Percentiles rank a stretch among this genome's conserved stretches.
phyloP scores from a whole-genome alignment of 2,329 filamentous ascomycete species.

The Paramyrothecium roridum region DNA sequence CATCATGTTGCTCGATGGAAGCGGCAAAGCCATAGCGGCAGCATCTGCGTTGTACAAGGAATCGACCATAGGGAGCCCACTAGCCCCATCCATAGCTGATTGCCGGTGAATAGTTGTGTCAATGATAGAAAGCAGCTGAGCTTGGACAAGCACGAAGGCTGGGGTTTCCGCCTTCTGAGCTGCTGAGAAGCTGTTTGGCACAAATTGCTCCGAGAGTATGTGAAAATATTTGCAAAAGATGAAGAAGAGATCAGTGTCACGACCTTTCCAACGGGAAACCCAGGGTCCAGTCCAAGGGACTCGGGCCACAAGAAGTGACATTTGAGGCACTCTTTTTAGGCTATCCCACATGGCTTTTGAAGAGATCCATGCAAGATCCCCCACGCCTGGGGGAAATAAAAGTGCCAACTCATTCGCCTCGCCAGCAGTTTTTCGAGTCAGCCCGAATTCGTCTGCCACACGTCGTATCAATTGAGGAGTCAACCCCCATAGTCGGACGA shows the following conservation, averaged over 20 bases:
- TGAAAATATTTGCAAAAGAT: slow-evolving; percentile 89
- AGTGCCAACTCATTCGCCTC: slow-evolving; percentile 64
- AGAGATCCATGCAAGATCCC: slow-evolving; percentile 54
- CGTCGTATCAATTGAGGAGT: slow-evolving; percentile 67
- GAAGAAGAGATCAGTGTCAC: slow-evolving; percentile 86
- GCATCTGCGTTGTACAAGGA: slow-evolving; percentile 58
- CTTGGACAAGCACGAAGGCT: slow-evolving; percentile 75
- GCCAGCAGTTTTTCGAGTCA: slow-evolving; percentile 51
- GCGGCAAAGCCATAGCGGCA: slow-evolving; percentile 53
- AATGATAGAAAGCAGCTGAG: slow-evolving; percentile 74
- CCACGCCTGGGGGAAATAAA: slow-evolving; percentile 66
- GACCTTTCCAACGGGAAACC: slow-evolving; percentile 81
- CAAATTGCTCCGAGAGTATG: slow-evolving; percentile 71
- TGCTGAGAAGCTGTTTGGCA: slow-evolving; percentile 52
- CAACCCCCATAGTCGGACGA: slow-evolving; percentile 78
- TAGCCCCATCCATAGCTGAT: slow-evolving; percentile 44
- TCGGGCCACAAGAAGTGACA: slow-evolving; percentile 65
- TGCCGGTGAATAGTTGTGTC: slow-evolving; percentile 84
- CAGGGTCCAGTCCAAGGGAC: slow-evolving; percentile 86
- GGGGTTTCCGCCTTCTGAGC: slow-evolving; percentile 63
- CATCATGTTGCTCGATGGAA: slow-evolving; percentile 66
- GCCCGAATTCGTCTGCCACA: slow-evolving; percentile 65
- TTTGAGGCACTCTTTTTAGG: slow-evolving; percentile 62
- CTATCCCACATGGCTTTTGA: slow-evolving; percentile 44
- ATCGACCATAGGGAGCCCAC: slow-evolving; percentile 41